Conservation (phyloP, 2,329 filamentous ascomycete species). For the Apiospora kogelbergensis region DNA sequence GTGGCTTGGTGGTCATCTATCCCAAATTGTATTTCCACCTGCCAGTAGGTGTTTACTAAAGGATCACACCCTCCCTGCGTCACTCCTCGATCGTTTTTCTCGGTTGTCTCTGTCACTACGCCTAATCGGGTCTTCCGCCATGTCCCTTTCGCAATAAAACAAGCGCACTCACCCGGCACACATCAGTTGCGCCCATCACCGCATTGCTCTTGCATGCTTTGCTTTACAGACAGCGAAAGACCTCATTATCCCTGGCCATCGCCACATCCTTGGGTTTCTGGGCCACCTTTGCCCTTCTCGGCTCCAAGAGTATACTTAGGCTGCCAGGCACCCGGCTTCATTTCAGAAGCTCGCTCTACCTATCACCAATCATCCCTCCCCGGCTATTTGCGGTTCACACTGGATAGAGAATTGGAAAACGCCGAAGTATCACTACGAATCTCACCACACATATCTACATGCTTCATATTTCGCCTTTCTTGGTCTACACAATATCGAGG, state of each 20-base stretch:
- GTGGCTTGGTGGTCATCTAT: slow-evolving; percentile 6
- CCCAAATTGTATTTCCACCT: neutral
- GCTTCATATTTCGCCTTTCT: neutral
- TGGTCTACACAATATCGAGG: neutral
- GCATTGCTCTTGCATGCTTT: neutral
- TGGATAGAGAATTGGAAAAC: neutral
- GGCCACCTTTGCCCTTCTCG: neutral
- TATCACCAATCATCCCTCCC: neutral
- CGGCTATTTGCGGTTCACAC: neutral
- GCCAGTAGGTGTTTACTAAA: neutral
- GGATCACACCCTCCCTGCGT: slow-evolving; percentile 2
- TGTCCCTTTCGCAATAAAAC: neutral
- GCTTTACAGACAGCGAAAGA: neutral
- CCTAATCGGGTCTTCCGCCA: neutral
- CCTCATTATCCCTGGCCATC: neutral
- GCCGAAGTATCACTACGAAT: neutral
- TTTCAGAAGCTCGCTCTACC: neutral
- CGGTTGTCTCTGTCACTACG: neutral
- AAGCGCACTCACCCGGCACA: neutral
- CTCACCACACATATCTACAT: neutral
- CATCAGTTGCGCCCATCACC: neutral
- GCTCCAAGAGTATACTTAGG: neutral
- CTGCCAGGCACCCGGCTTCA: neutral
- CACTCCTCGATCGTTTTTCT: neutral
- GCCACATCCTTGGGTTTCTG: neutral